Conservation (phyloP, 2,329 filamentous ascomycete species). For the Aspergillus aculeatus region DNA sequence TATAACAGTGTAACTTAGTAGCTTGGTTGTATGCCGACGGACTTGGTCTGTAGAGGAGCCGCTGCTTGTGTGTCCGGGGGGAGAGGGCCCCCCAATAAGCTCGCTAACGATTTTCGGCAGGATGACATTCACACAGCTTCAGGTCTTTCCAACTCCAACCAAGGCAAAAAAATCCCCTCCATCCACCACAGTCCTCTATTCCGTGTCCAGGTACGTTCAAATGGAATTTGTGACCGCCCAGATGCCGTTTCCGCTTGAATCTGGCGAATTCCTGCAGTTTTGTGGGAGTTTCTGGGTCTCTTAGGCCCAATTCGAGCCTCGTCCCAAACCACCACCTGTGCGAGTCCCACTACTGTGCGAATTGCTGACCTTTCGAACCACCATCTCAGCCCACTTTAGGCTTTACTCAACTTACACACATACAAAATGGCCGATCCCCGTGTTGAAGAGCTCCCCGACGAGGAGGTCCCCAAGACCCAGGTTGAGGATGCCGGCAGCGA, state of each 20-base stretch:
- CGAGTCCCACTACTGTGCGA: constrained; percentile 10
- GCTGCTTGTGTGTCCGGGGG: constrained; percentile 33
- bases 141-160: constrained; percentile 34
- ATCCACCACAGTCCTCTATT: constrained; percentile 36
- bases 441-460: constrained; percentile 92
- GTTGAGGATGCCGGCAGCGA: constrained; percentile 64
- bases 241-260: constrained; percentile 22
- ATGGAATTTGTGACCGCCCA: constrained; percentile 20
- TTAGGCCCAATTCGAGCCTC: constrained; percentile 20
- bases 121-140: constrained; percentile 41
- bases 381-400: constrained; percentile 20
- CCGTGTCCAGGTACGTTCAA: constrained; percentile 36
- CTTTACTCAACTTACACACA: constrained; percentile 16
- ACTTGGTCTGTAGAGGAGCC: constrained; percentile 19
- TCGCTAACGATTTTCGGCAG: constrained; percentile 48
- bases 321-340: constrained; percentile 12
- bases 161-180: constrained; percentile 39
- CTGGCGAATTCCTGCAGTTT: constrained; percentile 23
- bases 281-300: constrained; percentile 21
- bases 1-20: not conserved
- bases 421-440: constrained; percentile 90
- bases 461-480: constrained; percentile 80
- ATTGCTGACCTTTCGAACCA: constrained; percentile 21
- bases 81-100: constrained; percentile 32
- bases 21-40: constrained; percentile 10